Conservation (phyloP, 2,329 filamentous ascomycete species). For the Cercospora beticola region DNA sequence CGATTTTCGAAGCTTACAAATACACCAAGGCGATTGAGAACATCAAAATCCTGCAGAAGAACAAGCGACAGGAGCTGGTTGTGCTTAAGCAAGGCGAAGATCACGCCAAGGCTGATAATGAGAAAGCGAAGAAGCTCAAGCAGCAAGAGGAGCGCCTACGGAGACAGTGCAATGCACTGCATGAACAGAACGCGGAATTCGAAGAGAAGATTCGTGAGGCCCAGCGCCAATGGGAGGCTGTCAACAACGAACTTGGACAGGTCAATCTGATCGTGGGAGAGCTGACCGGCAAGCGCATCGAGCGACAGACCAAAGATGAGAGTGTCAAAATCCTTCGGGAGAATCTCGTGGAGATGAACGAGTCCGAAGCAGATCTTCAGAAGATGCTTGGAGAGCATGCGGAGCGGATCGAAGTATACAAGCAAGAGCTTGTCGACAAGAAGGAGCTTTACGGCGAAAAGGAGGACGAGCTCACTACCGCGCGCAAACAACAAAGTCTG, state of each 20-base stretch:
- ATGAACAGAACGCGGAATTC: constrained; percentile 59
- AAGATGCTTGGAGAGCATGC: constrained; percentile 74
- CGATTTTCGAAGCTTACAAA: constrained; percentile 95
- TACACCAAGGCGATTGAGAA: constrained; percentile 98
- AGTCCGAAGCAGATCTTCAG: constrained; percentile 74
- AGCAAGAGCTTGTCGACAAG: constrained; percentile 62
- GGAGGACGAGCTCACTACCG: constrained; percentile 50
- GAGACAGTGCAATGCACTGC: constrained; percentile 63
- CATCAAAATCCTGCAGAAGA: constrained; percentile 82
- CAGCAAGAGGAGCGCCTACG: constrained; percentile 58
- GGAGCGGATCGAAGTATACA: constrained; percentile 63
- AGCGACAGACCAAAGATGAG: constrained; percentile 67
- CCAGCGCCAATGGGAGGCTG: constrained; percentile 53
- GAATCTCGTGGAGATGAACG: constrained; percentile 73
- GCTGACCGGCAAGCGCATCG: constrained; percentile 72
- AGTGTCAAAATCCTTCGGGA: constrained; percentile 68
- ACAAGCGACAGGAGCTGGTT: constrained; percentile 71
- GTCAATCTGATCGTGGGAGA: constrained; percentile 74
- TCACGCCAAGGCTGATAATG: constrained; percentile 79
- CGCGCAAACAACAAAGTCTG: constrained; percentile 44
- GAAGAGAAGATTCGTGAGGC: constrained; percentile 62
- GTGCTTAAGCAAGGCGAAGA: constrained; percentile 73
- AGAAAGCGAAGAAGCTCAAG: constrained; percentile 73
- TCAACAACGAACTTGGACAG: constrained; percentile 69
- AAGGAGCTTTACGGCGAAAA: constrained; percentile 66